phyloP scores from a whole-genome alignment of 371 early-diverging fungal species.

The Mucor lusitanicus region DNA sequence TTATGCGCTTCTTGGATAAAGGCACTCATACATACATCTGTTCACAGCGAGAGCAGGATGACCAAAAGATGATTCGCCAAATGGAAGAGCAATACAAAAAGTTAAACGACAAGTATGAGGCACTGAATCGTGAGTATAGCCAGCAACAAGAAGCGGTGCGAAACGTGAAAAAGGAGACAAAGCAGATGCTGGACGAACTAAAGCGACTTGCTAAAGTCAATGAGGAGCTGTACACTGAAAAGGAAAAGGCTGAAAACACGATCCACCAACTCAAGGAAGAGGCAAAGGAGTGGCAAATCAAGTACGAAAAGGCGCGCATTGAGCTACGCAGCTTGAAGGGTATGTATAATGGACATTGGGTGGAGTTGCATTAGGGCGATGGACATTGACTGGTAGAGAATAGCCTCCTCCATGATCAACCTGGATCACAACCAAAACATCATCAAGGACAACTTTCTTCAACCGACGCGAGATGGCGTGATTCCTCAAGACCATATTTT shows the following conservation, averaged over 20 bases:
- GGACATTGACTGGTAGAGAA: background rate
- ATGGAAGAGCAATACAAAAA: constrained; percentile 23
- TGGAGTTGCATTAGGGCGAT: background rate
- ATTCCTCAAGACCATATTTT: constrained; percentile 67
- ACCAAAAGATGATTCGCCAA: constrained; percentile 11
- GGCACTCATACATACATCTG: background rate
- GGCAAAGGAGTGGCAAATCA: constrained; percentile 51
- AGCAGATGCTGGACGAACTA: constrained; percentile 70
- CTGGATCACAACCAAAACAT: constrained; percentile 26
- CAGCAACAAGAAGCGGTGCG: constrained; percentile 63
- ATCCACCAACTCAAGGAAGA: constrained; percentile 35
- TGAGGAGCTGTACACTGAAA: constrained; percentile 56
- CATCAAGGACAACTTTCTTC: constrained; percentile 39
- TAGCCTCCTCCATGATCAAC: constrained; percentile 18
- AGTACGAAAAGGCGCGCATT: constrained; percentile 46
- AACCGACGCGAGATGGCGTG: constrained; percentile 59
- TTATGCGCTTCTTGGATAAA: background rate
- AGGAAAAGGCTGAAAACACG: constrained; percentile 36
- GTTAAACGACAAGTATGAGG: constrained; percentile 36
- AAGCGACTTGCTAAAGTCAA: constrained; percentile 63
- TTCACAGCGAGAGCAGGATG: constrained; percentile 11
- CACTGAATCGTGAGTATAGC: constrained; percentile 66
- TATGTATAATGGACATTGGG: constrained; percentile 15
- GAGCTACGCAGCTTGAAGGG: constrained; percentile 56
- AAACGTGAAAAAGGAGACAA: constrained; percentile 75